phyloP scores from a whole-genome alignment of 768 basidiomycete genomes.

The Auricularia sp. region DNA sequence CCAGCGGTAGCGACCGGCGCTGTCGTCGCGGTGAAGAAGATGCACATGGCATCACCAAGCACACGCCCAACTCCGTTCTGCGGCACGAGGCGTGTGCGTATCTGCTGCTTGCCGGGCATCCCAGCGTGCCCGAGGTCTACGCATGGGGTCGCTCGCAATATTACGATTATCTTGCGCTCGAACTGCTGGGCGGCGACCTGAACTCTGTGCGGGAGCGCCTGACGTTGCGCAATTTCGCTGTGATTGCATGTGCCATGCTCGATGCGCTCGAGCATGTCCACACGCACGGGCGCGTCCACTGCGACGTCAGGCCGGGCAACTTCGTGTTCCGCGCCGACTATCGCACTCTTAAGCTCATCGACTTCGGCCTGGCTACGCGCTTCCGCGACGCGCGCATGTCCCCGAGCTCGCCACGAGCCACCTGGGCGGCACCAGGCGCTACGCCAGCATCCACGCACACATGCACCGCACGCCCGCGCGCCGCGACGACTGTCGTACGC shows the following conservation, averaged over 20 bases:
- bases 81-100: background rate
- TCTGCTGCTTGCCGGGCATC: background rate
- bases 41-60: too few relatives aligned
- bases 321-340: background rate
- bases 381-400: constrained; percentile 62
- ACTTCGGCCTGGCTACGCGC: constrained; percentile 78
- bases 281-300: background rate
- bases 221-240: background rate
- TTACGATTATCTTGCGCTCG: background rate
- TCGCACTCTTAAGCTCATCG: constrained; percentile 25
- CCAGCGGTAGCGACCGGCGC: background rate
- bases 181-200: background rate
- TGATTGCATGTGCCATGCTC: background rate
- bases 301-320: background rate
- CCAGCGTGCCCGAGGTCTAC: background rate
- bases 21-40: background rate
- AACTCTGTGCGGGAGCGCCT: background rate
- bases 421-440: constrained; percentile 69
- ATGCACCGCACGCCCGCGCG: constrained; percentile 51
- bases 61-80: background rate
- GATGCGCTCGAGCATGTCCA: background rate
- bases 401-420: constrained; percentile 65
- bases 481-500: constrained; percentile 77
- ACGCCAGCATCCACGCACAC: constrained; percentile 67
- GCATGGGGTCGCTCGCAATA: background rate